Percentiles rank a stretch among this genome's conserved stretches.
These are phyloP conservation scores for Pelomyxa schiedti DNA, from an alignment of 78 protist genomes.

Conservation along the genomic window DNA sequence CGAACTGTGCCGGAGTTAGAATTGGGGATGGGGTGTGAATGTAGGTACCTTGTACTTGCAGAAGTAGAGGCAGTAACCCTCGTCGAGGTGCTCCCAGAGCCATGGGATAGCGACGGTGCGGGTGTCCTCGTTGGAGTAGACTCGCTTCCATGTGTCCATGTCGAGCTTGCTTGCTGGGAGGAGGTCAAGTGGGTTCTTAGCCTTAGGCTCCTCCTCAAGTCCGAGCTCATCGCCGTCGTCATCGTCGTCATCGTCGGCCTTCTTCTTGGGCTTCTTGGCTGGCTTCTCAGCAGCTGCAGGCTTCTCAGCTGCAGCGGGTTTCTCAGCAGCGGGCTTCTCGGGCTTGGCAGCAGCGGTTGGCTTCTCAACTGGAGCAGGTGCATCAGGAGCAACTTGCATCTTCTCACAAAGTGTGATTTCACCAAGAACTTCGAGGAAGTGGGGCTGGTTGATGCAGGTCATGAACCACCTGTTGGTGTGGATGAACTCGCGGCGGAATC, in stretches of 20 bases:
- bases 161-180: conserved; percentile 40
- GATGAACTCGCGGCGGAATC: conserved; percentile 27
- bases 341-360: background rate
- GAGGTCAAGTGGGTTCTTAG: conserved; percentile 24
- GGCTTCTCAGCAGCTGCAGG: conserved; percentile 43
- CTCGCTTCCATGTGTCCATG: conserved; percentile 67
- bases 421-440: conserved; percentile 58
- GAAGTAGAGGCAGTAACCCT: conserved; percentile 45
- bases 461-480: conserved; percentile 65
- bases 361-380: conserved; percentile 18
- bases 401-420: conserved; percentile 21
- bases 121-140: conserved; percentile 61
- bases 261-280: conserved; percentile 20
- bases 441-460: conserved; percentile 66
- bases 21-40: too few relatives aligned
- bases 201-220: conserved; percentile 10
- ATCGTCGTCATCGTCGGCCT: conserved; percentile 12
- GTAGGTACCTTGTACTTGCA: conserved; percentile 59
- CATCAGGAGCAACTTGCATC: conserved; percentile 9
- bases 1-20: too few relatives aligned
- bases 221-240: background rate
- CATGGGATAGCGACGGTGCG: conserved; percentile 42
- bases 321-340: conserved; percentile 43
- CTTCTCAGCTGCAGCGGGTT: background rate
- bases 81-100: conserved; percentile 57